phyloP scores from a whole-genome alignment of 2,329 filamentous ascomycete genomes.

The Aspergillus thermomutatus region DNA sequence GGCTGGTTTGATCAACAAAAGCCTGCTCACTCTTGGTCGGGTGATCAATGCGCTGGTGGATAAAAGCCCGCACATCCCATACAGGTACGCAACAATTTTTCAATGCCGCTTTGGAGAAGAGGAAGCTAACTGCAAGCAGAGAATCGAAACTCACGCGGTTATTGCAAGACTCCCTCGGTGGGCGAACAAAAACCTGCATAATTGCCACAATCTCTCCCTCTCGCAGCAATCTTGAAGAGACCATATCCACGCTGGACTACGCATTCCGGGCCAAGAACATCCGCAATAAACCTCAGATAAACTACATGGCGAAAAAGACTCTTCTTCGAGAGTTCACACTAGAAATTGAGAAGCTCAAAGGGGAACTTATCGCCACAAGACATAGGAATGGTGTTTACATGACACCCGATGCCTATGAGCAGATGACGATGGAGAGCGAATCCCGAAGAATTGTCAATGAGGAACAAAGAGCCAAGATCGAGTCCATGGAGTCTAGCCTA shows the following conservation, averaged over 20 bases:
- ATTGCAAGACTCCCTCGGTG: conserved; percentile 93
- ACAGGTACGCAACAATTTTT: conserved; percentile 36
- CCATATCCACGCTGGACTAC: conserved; percentile 96
- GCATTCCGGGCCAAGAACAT: conserved; percentile 98
- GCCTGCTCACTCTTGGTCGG: conserved; percentile 84
- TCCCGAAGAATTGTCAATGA: conserved; percentile 86
- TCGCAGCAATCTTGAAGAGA: conserved; percentile 94
- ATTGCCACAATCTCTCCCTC: conserved; percentile 95
- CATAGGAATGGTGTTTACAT: conserved; percentile 95
- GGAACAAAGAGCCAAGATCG: conserved; percentile 87
- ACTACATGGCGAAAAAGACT: conserved; percentile 91
- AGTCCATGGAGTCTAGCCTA: conserved; percentile 85
- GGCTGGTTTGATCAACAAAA: conserved; percentile 97
- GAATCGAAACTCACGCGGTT: conserved; percentile 95
- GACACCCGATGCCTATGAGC: conserved; percentile 82
- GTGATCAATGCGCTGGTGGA: conserved; percentile 98
- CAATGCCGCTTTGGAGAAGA: neutral
- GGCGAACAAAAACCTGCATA: conserved; percentile 95
- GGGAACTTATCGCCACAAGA: conserved; percentile 85
- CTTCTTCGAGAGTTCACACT: conserved; percentile 82
- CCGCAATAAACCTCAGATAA: conserved; percentile 93
- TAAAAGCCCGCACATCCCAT: conserved; percentile 82
- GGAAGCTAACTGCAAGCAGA: conserved; percentile 47
- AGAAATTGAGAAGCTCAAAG: conserved; percentile 93
- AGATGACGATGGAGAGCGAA: conserved; percentile 88